phyloP scores from a whole-genome alignment of 2,329 filamentous ascomycete genomes.

The Monosporascus sp. region DNA sequence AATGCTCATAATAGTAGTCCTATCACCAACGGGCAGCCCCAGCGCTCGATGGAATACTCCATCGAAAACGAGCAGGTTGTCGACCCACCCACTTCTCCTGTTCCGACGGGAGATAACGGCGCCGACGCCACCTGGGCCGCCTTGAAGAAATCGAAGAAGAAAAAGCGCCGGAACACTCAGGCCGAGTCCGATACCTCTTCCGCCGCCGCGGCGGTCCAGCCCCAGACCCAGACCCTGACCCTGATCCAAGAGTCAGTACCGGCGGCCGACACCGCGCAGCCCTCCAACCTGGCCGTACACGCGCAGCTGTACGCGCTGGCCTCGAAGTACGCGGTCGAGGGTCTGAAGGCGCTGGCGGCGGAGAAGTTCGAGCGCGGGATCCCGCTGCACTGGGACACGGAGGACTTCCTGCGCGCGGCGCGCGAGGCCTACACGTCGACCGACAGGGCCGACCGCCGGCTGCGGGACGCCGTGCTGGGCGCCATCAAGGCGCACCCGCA shows the following conservation, averaged over 20 bases:
- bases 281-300: conserved; percentile 9
- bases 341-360: conserved; percentile 8
- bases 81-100: neutral
- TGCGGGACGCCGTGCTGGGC: conserved; percentile 10
- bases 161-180: conserved; percentile 1
- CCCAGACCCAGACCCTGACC: neutral
- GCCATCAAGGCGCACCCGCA: conserved; percentile 7
- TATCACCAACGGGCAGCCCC: neutral
- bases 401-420: conserved; percentile 10
- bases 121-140: neutral
- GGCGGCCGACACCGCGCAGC: neutral
- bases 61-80: conserved; percentile 5
- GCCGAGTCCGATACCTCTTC: neutral
- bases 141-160: conserved; percentile 4
- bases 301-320: conserved; percentile 11
- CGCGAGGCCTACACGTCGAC: conserved; percentile 7
- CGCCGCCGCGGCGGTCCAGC: neutral
- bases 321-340: conserved; percentile 7
- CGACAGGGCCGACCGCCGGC: neutral
- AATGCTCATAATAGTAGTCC: neutral
- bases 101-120: neutral
- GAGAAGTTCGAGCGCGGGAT: conserved; percentile 8
- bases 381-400: conserved; percentile 4
- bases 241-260: neutral
- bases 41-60: neutral